Base-by-base conservation (phyloP, 306 rosid genomes). In the Corylus heterophylla region DNA sequence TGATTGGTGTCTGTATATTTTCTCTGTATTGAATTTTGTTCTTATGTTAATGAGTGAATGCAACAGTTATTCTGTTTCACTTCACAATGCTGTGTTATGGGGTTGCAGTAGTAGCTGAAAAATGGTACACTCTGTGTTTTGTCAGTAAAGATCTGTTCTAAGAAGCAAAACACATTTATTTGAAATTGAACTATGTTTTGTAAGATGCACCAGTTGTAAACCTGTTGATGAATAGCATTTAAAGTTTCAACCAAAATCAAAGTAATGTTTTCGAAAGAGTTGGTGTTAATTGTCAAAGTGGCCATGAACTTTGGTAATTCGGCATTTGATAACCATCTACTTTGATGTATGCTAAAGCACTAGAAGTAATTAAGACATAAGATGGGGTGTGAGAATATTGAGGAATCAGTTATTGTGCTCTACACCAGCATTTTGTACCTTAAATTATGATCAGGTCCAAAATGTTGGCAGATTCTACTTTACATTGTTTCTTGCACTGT, bases 1-100 rank as follows among this genome's bases (percentile, higher is more conserved):
- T 67, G 68, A 71, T 73, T 71, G 75, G 42, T 42, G 50, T 81
- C 62, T 31, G 58, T 69, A 51, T 70, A 31, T 78, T 77, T 55
- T 49, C 61, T 66, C 9, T 72, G 37, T 13, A 22, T 8, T 17
- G 5, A 37, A 42, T 42, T 68, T 42, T n/a, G 29, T 50, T 66
- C 50, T 67, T 31, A 31, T 59, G 59, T 80, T 76, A 76, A 78
- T 54, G 66, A 69, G 72, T 25, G 49, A 85, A 63, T 66, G 84
- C 14, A n/a, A 51, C 22, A 64, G 67, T 78, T 50, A 69, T 68
- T 78, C 69, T 63, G 69, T 31, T 63, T 63, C 69, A 63, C 69
- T 63, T 63, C 69, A 68, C 51, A 42, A 25, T 68, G 51, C 16
- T 68, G 51, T 66, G 47, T 72, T 67, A 35, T 73, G 55, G 42